These are phyloP conservation scores for Aspergillus sp. DNA, from an alignment of 2,329 filamentous ascomycete genomes.

Conservation along the genomic window DNA sequence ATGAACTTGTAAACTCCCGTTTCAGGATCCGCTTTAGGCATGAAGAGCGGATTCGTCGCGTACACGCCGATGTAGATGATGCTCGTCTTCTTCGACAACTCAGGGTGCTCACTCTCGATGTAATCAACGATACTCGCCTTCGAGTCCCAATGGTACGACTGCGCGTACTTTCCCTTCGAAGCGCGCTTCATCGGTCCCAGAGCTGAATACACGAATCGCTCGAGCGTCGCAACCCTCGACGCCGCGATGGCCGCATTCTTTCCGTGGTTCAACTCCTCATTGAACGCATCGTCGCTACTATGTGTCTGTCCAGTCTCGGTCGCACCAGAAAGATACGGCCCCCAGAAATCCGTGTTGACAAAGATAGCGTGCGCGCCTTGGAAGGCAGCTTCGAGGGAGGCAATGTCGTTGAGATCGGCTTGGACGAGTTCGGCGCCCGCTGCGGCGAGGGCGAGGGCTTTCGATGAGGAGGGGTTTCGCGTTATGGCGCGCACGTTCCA, in stretches of 20 bases:
- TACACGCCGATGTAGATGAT: constrained; percentile 41
- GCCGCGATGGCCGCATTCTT: constrained; percentile 62
- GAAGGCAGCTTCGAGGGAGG: constrained; percentile 37
- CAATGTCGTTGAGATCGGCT: constrained; percentile 34
- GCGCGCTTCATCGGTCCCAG: constrained; percentile 55
- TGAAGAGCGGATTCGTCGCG: constrained; percentile 35
- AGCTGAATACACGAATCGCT: constrained; percentile 57
- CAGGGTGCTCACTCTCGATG: constrained; percentile 46
- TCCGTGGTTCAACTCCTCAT: constrained; percentile 57
- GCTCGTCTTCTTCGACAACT: constrained; percentile 51
- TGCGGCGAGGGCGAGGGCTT: constrained; percentile 26
- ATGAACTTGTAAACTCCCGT: constrained; percentile 39
- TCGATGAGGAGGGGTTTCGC: constrained; percentile 30
- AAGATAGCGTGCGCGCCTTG: constrained; percentile 57
- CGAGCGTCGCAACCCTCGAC: constrained; percentile 47
- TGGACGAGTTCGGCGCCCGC: constrained; percentile 36
- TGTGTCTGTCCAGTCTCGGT: not conserved
- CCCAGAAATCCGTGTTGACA: constrained; percentile 61
- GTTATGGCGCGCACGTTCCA: constrained; percentile 41
- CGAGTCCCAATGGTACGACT: constrained; percentile 55
- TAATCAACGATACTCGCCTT: constrained; percentile 57
- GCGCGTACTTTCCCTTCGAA: constrained; percentile 51
- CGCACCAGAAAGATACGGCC: constrained; percentile 45
- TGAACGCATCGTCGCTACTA: constrained; percentile 41
- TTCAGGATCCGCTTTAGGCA: constrained; percentile 31